Evolutionary conservation across 352 stramenopile genomes (phyloP).

Genomic region (Globisporangium splendens): DNA sequence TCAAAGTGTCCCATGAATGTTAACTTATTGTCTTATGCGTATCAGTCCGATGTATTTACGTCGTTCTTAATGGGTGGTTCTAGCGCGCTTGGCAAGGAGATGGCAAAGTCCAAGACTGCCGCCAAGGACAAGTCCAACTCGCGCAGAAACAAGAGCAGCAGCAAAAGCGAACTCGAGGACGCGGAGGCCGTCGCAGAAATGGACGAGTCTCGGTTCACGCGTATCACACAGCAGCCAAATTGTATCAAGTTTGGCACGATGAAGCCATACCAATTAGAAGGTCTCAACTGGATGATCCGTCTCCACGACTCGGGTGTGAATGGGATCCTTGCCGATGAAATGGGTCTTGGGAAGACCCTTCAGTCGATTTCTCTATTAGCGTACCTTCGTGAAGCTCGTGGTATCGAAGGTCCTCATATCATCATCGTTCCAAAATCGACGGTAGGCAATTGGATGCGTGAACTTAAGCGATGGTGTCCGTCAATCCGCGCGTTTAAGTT

Average conservation of each 20-base stretch:
- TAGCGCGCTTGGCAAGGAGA: slow-evolving; percentile 72
- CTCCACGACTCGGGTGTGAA: slow-evolving; percentile 91
- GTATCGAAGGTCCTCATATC: slow-evolving; percentile 96
- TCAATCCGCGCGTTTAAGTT: slow-evolving; percentile 94
- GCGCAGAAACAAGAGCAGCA: slow-evolving; percentile 48
- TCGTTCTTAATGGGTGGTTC: slow-evolving; percentile 85
- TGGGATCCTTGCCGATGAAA: slow-evolving; percentile 83
- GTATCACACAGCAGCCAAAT: slow-evolving; percentile 77
- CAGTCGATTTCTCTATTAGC: slow-evolving; percentile 98
- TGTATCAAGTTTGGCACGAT: slow-evolving; percentile 86
- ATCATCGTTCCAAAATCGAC: slow-evolving; percentile 98
- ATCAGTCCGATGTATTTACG: slow-evolving; percentile 81
- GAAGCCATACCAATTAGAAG: slow-evolving; percentile 87
- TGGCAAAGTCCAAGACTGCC: slow-evolving; percentile 48
- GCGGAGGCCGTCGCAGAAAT: slow-evolving; percentile 70
- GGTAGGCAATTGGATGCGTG: slow-evolving; percentile 98
- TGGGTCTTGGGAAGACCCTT: slow-evolving; percentile 94
- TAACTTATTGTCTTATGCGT: neutral
- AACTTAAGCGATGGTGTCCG: slow-evolving; percentile 97
- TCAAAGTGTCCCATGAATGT: slow-evolving; percentile 1
- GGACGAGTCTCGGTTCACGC: slow-evolving; percentile 78
- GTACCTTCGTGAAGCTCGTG: slow-evolving; percentile 92
- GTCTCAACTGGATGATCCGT: slow-evolving; percentile 91
- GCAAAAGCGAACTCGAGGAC: slow-evolving; percentile 55
- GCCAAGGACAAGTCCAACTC: slow-evolving; percentile 38